Base-by-base conservation (phyloP, 176 grass and related monocot genomes). In the Cenchrus americanus region DNA sequence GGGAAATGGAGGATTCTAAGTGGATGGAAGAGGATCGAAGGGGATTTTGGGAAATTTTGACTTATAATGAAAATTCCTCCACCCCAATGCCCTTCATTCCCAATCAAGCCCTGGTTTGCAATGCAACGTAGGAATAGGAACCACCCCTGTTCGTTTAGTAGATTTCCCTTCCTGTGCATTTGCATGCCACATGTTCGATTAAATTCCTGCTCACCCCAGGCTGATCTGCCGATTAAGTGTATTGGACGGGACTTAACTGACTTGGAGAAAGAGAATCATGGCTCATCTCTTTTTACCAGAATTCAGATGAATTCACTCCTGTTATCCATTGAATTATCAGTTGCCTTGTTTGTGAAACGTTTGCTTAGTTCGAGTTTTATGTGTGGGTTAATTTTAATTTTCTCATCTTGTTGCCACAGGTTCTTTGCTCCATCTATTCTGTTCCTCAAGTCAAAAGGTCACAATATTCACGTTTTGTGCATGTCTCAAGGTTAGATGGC, bases 341-440 rank as follows among this genome's bases (percentile, higher is more conserved):
- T 53, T 1, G 23, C 24, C 8, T 44, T 55, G 43, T 34, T 26
- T 71, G 1, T 42, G n/a, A 6, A 47, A 21, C 5, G 1, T 43
- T 3, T 14, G 47, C 60, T 44, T 51, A 2, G 18, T 68, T 79
- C n/a, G 43, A 19, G 7, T 54, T 58, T 72, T 2, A 1, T 44
- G 14, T 0, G 8, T 62, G 19, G 55, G n/a, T 71, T 85, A 55
- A 37, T 34, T 21, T 71, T 43, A 32, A 8, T 32, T 24, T 79
- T 75, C 26, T 27, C 14, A 8, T 66, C 6, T 1, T 59, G 34
- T 69, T n/a, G 14, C 67, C 86, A 51, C 85, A 98, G 96, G 96
- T 98, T 98, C 75, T 98, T 98, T 40, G 64, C 93, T 74, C 93
- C 93, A 65, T 90, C 85, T 24, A 93, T 98, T 77, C 84, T 93